Evolutionary conservation across 306 rosid species (phyloP).

Genomic region (Canavalia ensiformis): DNA sequence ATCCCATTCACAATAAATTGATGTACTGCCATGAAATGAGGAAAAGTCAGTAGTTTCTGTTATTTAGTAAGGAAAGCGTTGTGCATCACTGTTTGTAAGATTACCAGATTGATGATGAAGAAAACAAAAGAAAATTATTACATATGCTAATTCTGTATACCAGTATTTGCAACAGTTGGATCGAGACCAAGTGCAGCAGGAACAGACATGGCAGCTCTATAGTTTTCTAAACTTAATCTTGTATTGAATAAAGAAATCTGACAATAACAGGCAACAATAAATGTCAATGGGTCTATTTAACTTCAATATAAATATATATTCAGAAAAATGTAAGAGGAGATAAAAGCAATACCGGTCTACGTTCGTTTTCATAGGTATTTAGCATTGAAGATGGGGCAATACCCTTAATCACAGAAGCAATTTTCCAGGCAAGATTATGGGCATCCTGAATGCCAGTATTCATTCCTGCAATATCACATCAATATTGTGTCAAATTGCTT

Average conservation of each 20-base stretch:
- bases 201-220: conserved; percentile 94
- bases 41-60: conserved; percentile 35
- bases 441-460: conserved; percentile 98
- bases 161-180: conserved; percentile 90
- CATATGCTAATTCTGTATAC: conserved; percentile 52
- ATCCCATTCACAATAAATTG: conserved; percentile 61
- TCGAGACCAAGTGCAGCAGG: conserved; percentile 93
- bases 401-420: conserved; percentile 83
- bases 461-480: conserved; percentile 78
- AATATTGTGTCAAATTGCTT: conserved; percentile 39
- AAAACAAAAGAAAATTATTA: conserved; percentile 31
- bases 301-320: conserved; percentile 22
- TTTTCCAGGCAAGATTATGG: conserved; percentile 98
- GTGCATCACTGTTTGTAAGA: conserved; percentile 30
- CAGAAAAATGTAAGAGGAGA: conserved; percentile 32
- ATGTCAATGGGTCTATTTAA: conserved; percentile 36
- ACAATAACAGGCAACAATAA: conserved; percentile 26
- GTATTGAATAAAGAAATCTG: conserved; percentile 91
- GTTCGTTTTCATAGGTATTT: conserved; percentile 82
- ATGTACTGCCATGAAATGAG: conserved; percentile 73
- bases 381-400: conserved; percentile 78
- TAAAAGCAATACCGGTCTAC: conserved; percentile 77
- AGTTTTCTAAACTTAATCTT: conserved; percentile 81
- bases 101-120: conserved; percentile 31
- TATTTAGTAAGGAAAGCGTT: conserved; percentile 37